These are phyloP conservation scores for Fusarium cicatricum DNA, from an alignment of 2,329 filamentous ascomycete species.

Conservation along the genomic window DNA sequence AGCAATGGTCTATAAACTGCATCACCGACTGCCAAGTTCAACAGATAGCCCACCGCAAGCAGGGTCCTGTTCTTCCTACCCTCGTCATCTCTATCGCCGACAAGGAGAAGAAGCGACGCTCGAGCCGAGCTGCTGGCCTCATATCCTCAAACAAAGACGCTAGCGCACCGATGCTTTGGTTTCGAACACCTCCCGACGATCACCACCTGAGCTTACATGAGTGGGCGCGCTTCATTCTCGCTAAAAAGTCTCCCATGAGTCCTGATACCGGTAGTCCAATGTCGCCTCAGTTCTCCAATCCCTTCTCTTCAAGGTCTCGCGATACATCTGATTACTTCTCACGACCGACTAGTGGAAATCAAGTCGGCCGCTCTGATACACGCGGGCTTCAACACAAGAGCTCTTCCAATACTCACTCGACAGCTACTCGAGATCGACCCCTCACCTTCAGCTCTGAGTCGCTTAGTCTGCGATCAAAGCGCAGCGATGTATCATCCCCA, in stretches of 20 bases:
- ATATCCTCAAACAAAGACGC: constrained; percentile 60
- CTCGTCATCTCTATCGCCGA: constrained; percentile 66
- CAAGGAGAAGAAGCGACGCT: constrained; percentile 70
- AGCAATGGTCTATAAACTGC: constrained; percentile 61
- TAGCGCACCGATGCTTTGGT: constrained; percentile 60
- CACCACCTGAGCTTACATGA: constrained; percentile 62
- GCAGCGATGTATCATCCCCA: constrained; percentile 69
- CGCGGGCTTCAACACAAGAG: constrained; percentile 56
- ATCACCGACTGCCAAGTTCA: constrained; percentile 67
- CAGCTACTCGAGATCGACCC: constrained; percentile 57
- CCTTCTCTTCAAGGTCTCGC: constrained; percentile 55
- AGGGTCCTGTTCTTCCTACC: constrained; percentile 66
- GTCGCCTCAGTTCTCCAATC: constrained; percentile 63
- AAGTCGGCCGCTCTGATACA: constrained; percentile 45
- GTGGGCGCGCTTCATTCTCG: constrained; percentile 64
- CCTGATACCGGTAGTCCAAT: constrained; percentile 63
- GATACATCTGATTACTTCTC: constrained; percentile 54
- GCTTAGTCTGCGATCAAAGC: constrained; percentile 67
- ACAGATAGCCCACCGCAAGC: constrained; percentile 67
- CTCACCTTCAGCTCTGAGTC: constrained; percentile 65
- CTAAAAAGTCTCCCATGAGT: constrained; percentile 54
- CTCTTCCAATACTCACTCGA: constrained; percentile 58
- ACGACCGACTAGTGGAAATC: constrained; percentile 56
- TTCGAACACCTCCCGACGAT: constrained; percentile 63
- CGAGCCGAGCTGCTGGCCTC: constrained; percentile 68